These are phyloP conservation scores for Colletotrichum incanum DNA, from an alignment of 2,329 filamentous ascomycete species.

Conservation along the genomic window DNA sequence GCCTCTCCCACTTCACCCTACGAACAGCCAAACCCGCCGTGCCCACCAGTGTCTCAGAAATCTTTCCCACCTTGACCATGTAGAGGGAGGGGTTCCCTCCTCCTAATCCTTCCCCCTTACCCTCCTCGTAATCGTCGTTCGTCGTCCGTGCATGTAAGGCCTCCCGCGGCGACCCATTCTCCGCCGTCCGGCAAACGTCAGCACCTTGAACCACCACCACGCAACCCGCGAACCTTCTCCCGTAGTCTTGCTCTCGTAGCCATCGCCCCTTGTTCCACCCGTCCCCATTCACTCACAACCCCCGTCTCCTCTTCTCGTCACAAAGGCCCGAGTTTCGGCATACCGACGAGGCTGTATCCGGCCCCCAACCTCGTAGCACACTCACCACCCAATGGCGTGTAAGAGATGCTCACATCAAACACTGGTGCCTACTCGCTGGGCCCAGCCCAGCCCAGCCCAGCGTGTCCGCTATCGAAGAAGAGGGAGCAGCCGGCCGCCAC, in stretches of 20 bases:
- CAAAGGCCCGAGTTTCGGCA: background rate
- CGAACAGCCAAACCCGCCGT: background rate
- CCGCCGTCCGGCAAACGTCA: constrained; percentile 2
- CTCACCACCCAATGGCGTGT: constrained; percentile 37
- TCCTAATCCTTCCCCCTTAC: too few species aligned
- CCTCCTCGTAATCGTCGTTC: background rate
- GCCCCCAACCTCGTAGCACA: constrained; percentile 9
- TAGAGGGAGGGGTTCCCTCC: background rate
- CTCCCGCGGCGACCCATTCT: constrained; percentile 5
- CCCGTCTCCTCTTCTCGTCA: background rate
- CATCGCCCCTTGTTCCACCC: background rate
- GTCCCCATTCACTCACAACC: too few species aligned
- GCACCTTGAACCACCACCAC: constrained; percentile 16
- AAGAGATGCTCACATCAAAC: constrained; percentile 17
- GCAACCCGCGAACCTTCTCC: background rate
- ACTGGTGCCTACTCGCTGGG: background rate
- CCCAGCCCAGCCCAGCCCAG: too few species aligned
- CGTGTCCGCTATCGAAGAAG: background rate
- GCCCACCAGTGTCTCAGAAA: background rate
- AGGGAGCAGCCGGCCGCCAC: constrained; percentile 5
- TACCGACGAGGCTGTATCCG: constrained; percentile 19
- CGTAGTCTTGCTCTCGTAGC: background rate
- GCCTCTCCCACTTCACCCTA: background rate
- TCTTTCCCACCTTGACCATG: background rate
- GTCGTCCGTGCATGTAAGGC: constrained; percentile 4